These are phyloP conservation scores for Neonectria neomacrospora DNA, from an alignment of 2,329 filamentous ascomycete genomes.

Conservation along the genomic window DNA sequence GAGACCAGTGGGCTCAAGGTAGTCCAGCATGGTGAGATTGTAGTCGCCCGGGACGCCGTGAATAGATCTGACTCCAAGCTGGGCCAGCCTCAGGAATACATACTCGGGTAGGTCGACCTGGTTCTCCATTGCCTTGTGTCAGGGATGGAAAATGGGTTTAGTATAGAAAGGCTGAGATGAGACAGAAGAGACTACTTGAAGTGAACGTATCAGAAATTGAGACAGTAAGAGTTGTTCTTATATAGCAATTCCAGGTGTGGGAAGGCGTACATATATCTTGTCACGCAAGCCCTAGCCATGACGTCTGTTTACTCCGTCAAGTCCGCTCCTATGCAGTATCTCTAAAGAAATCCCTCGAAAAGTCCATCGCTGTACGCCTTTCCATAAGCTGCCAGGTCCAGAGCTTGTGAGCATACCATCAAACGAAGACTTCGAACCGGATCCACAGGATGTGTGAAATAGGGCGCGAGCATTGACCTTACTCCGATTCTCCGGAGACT, in stretches of 20 bases:
- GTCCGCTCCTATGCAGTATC: neutral
- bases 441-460: neutral
- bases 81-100: constrained; percentile 67
- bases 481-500: neutral
- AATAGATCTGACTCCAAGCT: constrained; percentile 68
- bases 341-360: neutral
- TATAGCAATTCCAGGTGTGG: neutral
- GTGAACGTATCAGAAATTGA: neutral
- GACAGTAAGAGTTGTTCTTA: neutral
- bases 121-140: neutral
- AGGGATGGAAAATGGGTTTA: neutral
- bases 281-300: no score
- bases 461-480: neutral
- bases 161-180: neutral
- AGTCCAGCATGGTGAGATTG: constrained; percentile 52
- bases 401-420: neutral
- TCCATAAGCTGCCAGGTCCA: no score
- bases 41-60: constrained; percentile 61
- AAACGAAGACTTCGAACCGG: neutral
- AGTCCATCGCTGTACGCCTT: no score
- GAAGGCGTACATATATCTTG: no score
- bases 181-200: neutral
- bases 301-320: no score
- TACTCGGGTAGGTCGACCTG: constrained; percentile 52
- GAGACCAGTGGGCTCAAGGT: constrained; percentile 50